phyloP scores from a whole-genome alignment of 2,329 filamentous ascomycete species.

The Stemphylium beticola region DNA sequence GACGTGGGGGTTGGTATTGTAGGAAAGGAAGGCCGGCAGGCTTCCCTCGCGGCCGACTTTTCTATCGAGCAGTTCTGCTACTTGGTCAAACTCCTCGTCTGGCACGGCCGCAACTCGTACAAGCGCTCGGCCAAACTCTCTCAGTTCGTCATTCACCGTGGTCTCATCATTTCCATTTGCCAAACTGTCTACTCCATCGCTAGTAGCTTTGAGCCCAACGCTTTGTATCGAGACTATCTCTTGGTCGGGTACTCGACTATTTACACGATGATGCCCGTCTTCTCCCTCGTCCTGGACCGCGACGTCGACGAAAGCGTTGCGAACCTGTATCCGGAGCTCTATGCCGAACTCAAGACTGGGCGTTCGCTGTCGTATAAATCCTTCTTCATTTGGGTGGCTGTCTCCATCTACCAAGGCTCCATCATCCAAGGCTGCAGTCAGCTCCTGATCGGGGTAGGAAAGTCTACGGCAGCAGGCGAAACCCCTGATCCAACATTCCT shows the following conservation, averaged over 20 bases:
- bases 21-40: constrained; percentile 95
- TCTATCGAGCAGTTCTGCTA: constrained; percentile 95
- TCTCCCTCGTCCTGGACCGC: constrained; percentile 90
- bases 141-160: constrained; percentile 97
- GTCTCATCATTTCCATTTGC: constrained; percentile 91
- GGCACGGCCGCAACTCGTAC: constrained; percentile 98
- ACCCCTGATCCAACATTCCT: constrained; percentile 36
- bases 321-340: constrained; percentile 94
- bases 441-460: constrained; percentile 74
- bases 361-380: constrained; percentile 87
- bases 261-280: constrained; percentile 91
- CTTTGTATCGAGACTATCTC: constrained; percentile 92
- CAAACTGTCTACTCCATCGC: constrained; percentile 98
- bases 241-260: constrained; percentile 95
- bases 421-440: constrained; percentile 96
- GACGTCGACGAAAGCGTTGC: constrained; percentile 94
- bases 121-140: constrained; percentile 94
- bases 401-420: constrained; percentile 92
- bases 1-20: constrained; percentile 98
- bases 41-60: constrained; percentile 93
- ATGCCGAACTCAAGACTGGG: constrained; percentile 93
- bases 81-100: constrained; percentile 94
- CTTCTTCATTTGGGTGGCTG: constrained; percentile 95
- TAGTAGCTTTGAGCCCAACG: constrained; percentile 88
- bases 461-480: neutral